Conservation (phyloP, 495 filamentous ascomycete genomes). For the Mycothermus thermophilus region DNA sequence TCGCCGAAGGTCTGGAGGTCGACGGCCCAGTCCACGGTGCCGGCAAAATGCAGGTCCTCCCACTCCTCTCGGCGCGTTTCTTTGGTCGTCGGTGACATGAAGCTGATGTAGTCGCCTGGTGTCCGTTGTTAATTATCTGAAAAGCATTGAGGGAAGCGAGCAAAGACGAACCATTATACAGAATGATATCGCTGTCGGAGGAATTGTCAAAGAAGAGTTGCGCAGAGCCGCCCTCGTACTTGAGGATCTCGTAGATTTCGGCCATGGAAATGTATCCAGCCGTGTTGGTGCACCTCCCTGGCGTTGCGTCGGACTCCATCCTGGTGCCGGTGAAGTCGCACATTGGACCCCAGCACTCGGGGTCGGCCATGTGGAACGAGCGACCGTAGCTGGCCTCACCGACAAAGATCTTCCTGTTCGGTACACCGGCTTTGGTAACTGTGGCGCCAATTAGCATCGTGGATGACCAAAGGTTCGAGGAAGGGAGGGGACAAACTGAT, state of each 20-base stretch:
- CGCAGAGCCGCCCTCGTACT: constrained; percentile 1
- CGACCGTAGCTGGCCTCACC: constrained; percentile 28
- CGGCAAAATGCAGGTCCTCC: constrained; percentile 17
- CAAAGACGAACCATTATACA: constrained; percentile 31
- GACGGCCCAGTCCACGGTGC: constrained; percentile 30
- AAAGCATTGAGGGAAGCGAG: too few relatives aligned
- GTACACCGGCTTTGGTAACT: constrained; percentile 39
- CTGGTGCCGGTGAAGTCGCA: constrained; percentile 10
- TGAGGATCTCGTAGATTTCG: constrained; percentile 20
- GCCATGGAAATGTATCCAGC: constrained; percentile 23
- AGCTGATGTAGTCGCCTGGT: constrained; percentile 32
- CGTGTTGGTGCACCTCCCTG: constrained; percentile 27
- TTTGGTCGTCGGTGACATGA: constrained; percentile 24
- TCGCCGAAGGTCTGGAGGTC: too few relatives aligned
- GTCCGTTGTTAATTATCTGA: too few relatives aligned
- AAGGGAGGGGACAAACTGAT: too few relatives aligned
- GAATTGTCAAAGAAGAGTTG: neutral
- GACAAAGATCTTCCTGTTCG: constrained; percentile 24
- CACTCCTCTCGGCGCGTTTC: constrained; percentile 12
- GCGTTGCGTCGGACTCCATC: constrained; percentile 4
- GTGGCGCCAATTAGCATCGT: too few relatives aligned
- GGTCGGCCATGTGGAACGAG: constrained; percentile 17
- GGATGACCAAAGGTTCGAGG: too few relatives aligned
- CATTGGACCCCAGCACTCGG: constrained; percentile 1
- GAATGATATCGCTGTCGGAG: constrained; percentile 24